A percentile compares a stretch with the other conserved stretches of the same genome.
phyloP scores from a whole-genome alignment of 352 stramenopile genomes.

The Globisporangium recalcitrans region DNA sequence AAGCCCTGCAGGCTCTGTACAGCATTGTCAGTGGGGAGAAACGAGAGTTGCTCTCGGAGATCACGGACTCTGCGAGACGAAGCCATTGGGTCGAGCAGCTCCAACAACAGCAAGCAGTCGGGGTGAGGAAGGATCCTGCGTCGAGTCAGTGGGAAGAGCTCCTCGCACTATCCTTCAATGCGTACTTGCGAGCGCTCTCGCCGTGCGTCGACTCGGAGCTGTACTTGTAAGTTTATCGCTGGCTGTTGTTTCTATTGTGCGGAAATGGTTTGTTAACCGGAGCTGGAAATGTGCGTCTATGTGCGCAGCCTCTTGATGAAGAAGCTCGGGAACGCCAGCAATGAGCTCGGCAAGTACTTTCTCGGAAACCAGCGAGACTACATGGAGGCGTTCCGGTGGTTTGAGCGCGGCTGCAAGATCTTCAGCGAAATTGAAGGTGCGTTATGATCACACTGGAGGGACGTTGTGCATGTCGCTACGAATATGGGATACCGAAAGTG shows the following conservation, averaged over 20 bases:
- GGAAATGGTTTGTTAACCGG: conserved; percentile 10
- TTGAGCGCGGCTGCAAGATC: conserved; percentile 70
- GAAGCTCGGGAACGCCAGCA: conserved; percentile 82
- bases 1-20: conserved; percentile 31
- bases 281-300: conserved; percentile 1
- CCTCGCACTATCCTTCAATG: conserved; percentile 53
- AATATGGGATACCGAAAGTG: too few relatives aligned
- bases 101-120: neutral
- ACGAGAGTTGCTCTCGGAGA: conserved; percentile 17
- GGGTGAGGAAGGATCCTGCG: neutral
- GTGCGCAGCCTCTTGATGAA: conserved; percentile 73
- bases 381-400: conserved; percentile 64
- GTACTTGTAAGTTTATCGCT: conserved; percentile 79
- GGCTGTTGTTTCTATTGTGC: conserved; percentile 8
- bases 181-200: conserved; percentile 61
- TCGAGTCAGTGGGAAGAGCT: conserved; percentile 13
- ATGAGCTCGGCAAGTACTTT: conserved; percentile 78
- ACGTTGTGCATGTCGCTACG: too few relatives aligned
- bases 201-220: conserved; percentile 65
- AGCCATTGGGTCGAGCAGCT: conserved; percentile 5
- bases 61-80: conserved; percentile 1
- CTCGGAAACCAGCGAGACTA: conserved; percentile 38
- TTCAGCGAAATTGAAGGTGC: conserved; percentile 81
- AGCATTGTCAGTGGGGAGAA: conserved; percentile 45
- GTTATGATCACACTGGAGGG: too few relatives aligned